Base-by-base conservation (phyloP, 2,329 filamentous ascomycete genomes). In the Scorias spongiosa region DNA sequence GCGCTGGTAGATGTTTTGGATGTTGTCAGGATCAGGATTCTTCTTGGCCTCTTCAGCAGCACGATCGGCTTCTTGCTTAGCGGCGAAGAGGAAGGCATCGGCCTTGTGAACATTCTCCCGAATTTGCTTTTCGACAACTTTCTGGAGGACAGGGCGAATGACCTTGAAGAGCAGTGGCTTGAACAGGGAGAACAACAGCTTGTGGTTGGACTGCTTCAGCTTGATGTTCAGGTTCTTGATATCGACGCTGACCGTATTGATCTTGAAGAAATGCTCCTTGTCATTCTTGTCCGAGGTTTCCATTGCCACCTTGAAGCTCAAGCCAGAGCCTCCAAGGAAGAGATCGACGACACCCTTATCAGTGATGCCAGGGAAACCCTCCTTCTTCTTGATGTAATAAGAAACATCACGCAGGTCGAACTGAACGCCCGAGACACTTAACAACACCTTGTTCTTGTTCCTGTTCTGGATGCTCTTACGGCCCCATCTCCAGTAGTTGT, bases 401-500 rank as follows among this genome's bases (percentile, higher is more conserved):
- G 84, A 85, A 49, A 98, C 85, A 58, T 94, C 86, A 54, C 64
- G 57, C 26, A 96, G 71, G 53, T 98, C 91, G 71, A 89, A 87
- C 70, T 98, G 91, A 36, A 98, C 74, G 43, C 91, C 89, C 18
- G 84, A 82, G 2, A 91, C 82, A 48, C 85, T 82, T 49, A 96
- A 72, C 70, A 91, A 86, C 51, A 89, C 71, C 63, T 80, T 81
- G 65, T 94, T 88, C 65, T 84, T 81, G 63, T 78, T 81, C 70
- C 81, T 85, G 71, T 75, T 93, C 55, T 74, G 69, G 54, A 87
- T 73, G 61, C 80, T 81, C 78, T 93, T 95, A 59, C 91, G 86
- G 32, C 89, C 91, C 80, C 84, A 94, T 53, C 84, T 80, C 76
- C 88, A 86, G 69, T 91, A 93, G 69, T 96, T 91, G 67, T 96